These are phyloP conservation scores for Aegilops speltoides DNA, from an alignment of 176 grass and related monocot genomes.

Conservation along the genomic window DNA sequence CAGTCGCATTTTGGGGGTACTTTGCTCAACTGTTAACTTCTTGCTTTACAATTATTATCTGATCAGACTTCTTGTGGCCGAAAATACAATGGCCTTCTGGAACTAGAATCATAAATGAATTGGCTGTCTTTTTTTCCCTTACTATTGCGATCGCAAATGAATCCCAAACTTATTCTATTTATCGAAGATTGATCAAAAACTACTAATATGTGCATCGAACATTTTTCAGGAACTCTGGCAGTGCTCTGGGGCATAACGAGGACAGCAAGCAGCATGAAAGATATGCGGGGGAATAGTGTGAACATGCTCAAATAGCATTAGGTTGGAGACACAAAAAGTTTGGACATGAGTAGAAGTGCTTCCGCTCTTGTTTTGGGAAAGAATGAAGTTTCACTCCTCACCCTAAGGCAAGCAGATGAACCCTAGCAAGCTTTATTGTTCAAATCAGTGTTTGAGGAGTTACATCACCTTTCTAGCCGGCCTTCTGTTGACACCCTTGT, in stretches of 20 bases:
- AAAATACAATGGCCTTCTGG: background rate
- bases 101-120: background rate
- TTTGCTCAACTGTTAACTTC: slow-evolving; percentile 16
- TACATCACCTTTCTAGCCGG: slow-evolving; percentile 27
- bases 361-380: slow-evolving; percentile 31
- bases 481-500: background rate
- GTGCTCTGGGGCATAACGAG: background rate
- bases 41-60: slow-evolving; percentile 4
- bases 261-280: background rate
- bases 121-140: background rate
- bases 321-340: background rate
- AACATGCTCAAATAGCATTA: slow-evolving; percentile 25
- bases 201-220: background rate
- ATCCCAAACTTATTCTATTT: background rate
- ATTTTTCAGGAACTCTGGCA: background rate
- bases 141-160: background rate
- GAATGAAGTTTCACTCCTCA: slow-evolving; percentile 40
- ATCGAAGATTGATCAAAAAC: background rate
- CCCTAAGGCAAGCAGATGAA: slow-evolving; percentile 21
- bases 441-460: slow-evolving; percentile 23
- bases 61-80: slow-evolving; percentile 1
- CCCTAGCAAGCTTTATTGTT: slow-evolving; percentile 16
- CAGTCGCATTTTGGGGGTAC: background rate
- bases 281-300: background rate
- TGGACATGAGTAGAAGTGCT: background rate